These are phyloP conservation scores for Fabrea salina DNA, from an alignment of 169 alveolate genomes.

Conservation along the genomic window DNA sequence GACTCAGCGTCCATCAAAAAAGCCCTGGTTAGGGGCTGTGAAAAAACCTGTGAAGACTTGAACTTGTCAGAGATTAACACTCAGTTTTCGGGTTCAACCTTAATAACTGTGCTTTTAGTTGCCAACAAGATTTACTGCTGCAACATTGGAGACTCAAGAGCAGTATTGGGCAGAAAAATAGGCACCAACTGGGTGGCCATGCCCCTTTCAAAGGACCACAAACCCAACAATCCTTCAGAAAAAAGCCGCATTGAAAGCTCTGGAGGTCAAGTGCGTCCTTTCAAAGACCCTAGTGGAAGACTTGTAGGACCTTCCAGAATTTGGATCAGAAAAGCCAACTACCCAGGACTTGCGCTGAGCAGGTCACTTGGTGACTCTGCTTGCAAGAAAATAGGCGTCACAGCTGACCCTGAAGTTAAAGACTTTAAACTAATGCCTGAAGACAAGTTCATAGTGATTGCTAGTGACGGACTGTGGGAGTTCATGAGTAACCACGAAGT, in stretches of 20 bases:
- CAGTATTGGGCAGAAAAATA: constrained; percentile 56
- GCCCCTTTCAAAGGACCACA: constrained; percentile 68
- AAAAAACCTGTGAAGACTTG: no score
- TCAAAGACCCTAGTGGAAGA: no score
- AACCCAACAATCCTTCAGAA: constrained; percentile 38
- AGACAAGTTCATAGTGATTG: constrained; percentile 75
- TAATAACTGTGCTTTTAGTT: constrained; percentile 42
- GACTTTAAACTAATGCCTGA: constrained; percentile 34
- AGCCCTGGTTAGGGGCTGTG: no score
- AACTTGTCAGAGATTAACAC: constrained; percentile 18
- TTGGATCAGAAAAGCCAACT: constrained; percentile 62
- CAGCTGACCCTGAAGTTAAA: constrained; percentile 61
- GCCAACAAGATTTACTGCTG: constrained; percentile 42
- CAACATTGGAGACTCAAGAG: constrained; percentile 69
- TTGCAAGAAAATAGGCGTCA: constrained; percentile 68
- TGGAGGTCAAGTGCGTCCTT: constrained; percentile 51
- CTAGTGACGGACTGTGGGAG: constrained; percentile 88
- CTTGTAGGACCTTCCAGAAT: constrained; percentile 72
- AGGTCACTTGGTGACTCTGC: constrained; percentile 76
- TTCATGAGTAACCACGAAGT: constrained; percentile 54
- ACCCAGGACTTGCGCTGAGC: constrained; percentile 80
- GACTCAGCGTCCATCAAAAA: no score
- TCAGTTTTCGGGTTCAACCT: constrained; percentile 49
- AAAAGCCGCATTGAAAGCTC: constrained; percentile 37
- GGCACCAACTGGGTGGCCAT: neutral